Evolutionary conservation across 176 grass and related monocot species (phyloP), one percentile per base, ranked within the genome.

Genomic region (Alopecurus myosuroides): DNA sequence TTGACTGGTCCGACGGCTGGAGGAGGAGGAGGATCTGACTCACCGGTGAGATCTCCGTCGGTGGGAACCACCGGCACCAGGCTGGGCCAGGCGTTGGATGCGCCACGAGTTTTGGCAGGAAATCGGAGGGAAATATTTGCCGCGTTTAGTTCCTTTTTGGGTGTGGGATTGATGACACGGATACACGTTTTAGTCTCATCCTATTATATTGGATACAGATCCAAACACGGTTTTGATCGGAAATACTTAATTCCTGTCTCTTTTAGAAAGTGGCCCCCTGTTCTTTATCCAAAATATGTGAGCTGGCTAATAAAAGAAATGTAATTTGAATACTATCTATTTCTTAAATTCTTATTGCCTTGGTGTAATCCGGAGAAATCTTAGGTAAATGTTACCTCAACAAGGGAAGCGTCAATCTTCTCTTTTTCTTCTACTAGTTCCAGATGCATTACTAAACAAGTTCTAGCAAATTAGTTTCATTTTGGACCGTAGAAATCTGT

Each of bases 1-100:
- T n/a, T 31, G 45, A 36, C 2, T 25, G 2, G 25, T 45, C 77
- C 14, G 25, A 42, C 20, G 6, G 36, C 39, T 18, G 6, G 14
- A 29, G 7, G 1, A 6, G 26, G 62, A 33, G 4, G 61, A 11
- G 88, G 88, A 86, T 90, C 79, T 19, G 84, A 86, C 53, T 90
- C 78, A 86, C 9, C 84, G 52, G 11, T 34, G 0, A 15, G 69
- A 70, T 80, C 20, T 57, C 9, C 74, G 51, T 10, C 25, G 45
- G 35, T 0, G 70, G 37, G 83, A 57, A 42, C 39, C 84, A 61
- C 9, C 14, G 37, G 75, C 36, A 4, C 22, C 52, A 55, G 56
- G 57, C 25, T 5, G 45, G 19, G 14, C 42, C 50, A 13, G 68
- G 73, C 64, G 34, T 41, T 17, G n/a, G 17, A 70, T 23, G 10